A percentile compares a stretch with the other conserved stretches of the same genome.
Evolutionary conservation across 495 filamentous ascomycete species (phyloP).

Genomic region (Lasiosphaeria ovina): DNA sequence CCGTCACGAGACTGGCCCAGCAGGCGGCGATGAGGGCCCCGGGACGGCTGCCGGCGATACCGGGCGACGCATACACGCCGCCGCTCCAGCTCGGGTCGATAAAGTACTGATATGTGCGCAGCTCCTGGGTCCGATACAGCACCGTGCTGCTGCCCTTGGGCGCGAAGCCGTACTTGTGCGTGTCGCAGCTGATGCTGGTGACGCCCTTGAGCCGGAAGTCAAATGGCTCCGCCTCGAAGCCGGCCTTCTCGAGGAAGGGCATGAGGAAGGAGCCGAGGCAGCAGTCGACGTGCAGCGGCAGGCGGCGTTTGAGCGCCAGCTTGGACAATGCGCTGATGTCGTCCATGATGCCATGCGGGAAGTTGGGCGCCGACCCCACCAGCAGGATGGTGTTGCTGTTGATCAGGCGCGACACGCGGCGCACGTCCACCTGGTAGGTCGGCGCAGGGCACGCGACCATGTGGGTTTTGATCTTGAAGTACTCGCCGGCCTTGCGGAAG

Average conservation of each 20-base stretch:
- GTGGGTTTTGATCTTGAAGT: conserved; percentile 94
- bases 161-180: conserved; percentile 98
- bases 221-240: conserved; percentile 81
- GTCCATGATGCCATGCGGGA: conserved; percentile 96
- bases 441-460: conserved; percentile 86
- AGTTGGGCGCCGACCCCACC: conserved; percentile 94
- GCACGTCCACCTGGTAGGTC: conserved; percentile 75
- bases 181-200: conserved; percentile 92
- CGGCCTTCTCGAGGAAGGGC: conserved; percentile 85
- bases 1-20: conserved; percentile 85
- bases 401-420: conserved; percentile 76
- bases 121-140: conserved; percentile 76
- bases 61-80: conserved; percentile 91
- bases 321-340: conserved; percentile 85
- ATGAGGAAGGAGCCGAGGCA: conserved; percentile 94
- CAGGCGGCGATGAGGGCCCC: conserved; percentile 92
- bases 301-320: conserved; percentile 70
- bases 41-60: conserved; percentile 85
- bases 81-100: conserved; percentile 93
- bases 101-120: conserved; percentile 91
- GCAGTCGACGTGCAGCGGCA: conserved; percentile 95
- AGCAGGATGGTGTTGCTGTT: conserved; percentile 96
- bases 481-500: conserved; percentile 90
- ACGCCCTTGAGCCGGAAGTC: conserved; percentile 95
- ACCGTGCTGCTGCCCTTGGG: conserved; percentile 93